Evolutionary conservation across 2,329 filamentous ascomycete species (phyloP), one percentile per base, ranked within the genome.

Genomic region (Aspergillus tamarii): DNA sequence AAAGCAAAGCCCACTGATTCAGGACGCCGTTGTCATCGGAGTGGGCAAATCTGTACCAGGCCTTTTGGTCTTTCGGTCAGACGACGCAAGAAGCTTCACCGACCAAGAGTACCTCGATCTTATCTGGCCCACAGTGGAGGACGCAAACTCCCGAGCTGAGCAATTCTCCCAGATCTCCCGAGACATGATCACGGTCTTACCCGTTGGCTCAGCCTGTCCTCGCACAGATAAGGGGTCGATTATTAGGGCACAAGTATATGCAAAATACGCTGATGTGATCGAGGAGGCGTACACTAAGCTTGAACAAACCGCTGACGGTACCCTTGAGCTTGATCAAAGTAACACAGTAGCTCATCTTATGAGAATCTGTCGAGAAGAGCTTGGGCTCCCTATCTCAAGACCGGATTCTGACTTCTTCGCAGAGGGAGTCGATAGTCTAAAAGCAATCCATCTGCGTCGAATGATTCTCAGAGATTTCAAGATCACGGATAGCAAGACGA

Each of bases 141-240:
- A 72, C 2, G 80, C 80, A 28, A 83, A 84, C 62, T 61, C 63
- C 2, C 70, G 74, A 3, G 76, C 80, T 3, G 81, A 83, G 50
- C 73, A 74, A n/a, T 81, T 81, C 62, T 79, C 80, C 0, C 80
- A 80, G 46, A 78, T 83, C 19, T 73, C 80, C 1, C 73, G 72
- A n/a, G 80, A 82, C 26, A 78, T 81, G 72, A 70, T 83, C 26
- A 67, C 70, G 9, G 66, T 77, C 2, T 60, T 83, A 3, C 72
- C 76, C 2, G 63, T 63, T 8, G 76, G 77, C 19, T 68, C 74
- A 0, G 68, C 76, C 0, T 85, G 82, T 54, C 83, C 84, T 0
- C 73, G 75, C 2, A 87, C 85, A 0, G 85, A 87, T 60, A 87
- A 87, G 68, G 82, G 83, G 1, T 85, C 81, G 0, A 78, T 85